Evolutionary conservation across 495 filamentous ascomycete species (phyloP), one percentile per base, ranked within the genome.

Genomic region (Hyaloscypha finlandica): DNA sequence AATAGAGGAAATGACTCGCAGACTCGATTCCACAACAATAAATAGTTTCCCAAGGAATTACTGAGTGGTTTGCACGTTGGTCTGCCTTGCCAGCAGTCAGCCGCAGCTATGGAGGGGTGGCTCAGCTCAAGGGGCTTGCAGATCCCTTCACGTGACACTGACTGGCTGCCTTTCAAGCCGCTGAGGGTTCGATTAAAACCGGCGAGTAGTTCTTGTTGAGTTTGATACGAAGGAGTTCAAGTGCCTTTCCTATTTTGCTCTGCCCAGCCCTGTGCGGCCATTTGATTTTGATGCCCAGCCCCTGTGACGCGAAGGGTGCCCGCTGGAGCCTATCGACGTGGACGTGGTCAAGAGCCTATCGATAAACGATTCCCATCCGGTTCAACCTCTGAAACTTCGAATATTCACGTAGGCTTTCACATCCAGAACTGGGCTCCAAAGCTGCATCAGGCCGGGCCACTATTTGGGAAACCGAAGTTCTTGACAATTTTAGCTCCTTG

Each of bases 91-190:
- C 22, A 30, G 37, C 37, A 42, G 20, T 64, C 61, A 64, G 61
- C 61, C 48, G 61, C 61, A 64, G 30, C 19, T 16, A n/a, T 19
- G 59, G 57, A 16, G 25, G 12, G 31, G 57, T 37, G 57, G 57
- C 57, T 60, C 19, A 35, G 57, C 57, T 60, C 1, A 25, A 60
- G 57, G 57, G 57, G 57, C 57, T 37, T 35, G 55, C 51, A 16
- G 42, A 48, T 16, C 16, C 4, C 35, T 37, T 48, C 42, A 48
- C 53, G 30, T 56, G 30, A n/a, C 30, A 16, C 1, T 11, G 8
- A 53, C 6, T 16, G 25, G 25, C 25, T 25, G 25, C 6, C 12
- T 37, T 12, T 37, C 12, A 12, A 37, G 12, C 6, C 35, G 12
- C 35, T 37, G 35, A 12, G 12, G 12, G 3, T 1, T 37, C 12